Conservation (phyloP, 1,284 basidiomycete genomes). For the Ceratobasidium sp. region DNA sequence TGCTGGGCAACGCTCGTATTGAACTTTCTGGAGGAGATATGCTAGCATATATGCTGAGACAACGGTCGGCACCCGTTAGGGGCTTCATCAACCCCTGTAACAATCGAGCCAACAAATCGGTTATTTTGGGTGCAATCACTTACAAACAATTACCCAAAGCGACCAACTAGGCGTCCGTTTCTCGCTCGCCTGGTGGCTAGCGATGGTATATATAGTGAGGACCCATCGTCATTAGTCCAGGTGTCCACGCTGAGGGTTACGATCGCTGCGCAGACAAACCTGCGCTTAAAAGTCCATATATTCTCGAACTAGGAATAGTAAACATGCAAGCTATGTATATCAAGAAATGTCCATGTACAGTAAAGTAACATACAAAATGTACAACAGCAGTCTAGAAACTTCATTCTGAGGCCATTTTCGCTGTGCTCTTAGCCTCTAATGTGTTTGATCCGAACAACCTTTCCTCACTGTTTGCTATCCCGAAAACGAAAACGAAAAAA, state of each 20-base stretch:
- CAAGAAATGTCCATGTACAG: conserved; percentile 32
- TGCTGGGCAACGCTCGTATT: background rate
- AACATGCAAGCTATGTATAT: background rate
- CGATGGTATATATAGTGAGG: background rate
- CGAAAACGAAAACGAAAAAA: no score
- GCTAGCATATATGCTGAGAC: background rate
- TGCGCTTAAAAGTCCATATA: background rate
- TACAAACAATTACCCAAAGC: conserved; percentile 9
- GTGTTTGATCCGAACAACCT: background rate
- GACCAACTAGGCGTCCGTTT: background rate
- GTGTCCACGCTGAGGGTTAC: background rate
- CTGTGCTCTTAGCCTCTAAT: background rate
- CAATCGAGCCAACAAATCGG: background rate
- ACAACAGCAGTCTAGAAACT: background rate
- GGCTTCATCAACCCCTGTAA: background rate
- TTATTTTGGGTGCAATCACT: background rate
- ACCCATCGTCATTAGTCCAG: background rate
- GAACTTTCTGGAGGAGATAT: no score
- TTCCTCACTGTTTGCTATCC: no score
- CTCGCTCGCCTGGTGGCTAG: background rate
- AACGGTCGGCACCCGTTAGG: background rate
- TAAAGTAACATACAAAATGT: background rate
- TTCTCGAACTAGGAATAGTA: background rate
- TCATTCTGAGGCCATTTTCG: background rate
- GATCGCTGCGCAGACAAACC: background rate